phyloP scores from a whole-genome alignment of 2,329 filamentous ascomycete species.

The Ophiobolus disseminans region DNA sequence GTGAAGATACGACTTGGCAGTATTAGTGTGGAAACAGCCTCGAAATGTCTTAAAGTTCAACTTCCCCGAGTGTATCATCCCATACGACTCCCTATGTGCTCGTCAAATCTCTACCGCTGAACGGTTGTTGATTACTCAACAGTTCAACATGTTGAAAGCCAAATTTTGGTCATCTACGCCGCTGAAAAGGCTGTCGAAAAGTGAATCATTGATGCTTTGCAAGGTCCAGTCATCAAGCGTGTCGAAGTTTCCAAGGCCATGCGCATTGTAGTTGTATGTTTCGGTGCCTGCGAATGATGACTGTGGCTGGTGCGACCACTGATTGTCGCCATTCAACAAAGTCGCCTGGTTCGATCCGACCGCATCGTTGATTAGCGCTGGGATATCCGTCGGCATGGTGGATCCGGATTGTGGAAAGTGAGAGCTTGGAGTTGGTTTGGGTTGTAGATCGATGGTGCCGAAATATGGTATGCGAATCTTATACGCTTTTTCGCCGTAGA shows the following conservation, averaged over 20 bases:
- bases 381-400: not conserved
- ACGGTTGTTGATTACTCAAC: no score
- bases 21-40: no score
- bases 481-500: constrained; percentile 9
- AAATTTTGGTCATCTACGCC: not conserved
- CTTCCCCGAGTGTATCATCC: no score
- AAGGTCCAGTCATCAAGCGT: constrained; percentile 16
- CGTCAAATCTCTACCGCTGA: no score
- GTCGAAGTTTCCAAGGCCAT: not conserved
- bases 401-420: not conserved
- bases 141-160: no score
- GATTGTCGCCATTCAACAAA: not conserved
- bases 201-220: constrained; percentile 17
- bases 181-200: constrained; percentile 13
- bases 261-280: not conserved
- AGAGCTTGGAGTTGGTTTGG: not conserved
- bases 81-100: no score
- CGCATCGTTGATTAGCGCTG: not conserved
- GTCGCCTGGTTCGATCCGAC: not conserved
- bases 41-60: no score
- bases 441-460: constrained; percentile 34
- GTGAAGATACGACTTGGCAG: no score
- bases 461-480: constrained; percentile 23
- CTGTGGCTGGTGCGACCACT: not conserved
- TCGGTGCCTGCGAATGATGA: not conserved